A percentile compares a stretch with the other conserved stretches of the same genome.
phyloP scores from a whole-genome alignment of 257 asterid species.

The Misopates orontium region DNA sequence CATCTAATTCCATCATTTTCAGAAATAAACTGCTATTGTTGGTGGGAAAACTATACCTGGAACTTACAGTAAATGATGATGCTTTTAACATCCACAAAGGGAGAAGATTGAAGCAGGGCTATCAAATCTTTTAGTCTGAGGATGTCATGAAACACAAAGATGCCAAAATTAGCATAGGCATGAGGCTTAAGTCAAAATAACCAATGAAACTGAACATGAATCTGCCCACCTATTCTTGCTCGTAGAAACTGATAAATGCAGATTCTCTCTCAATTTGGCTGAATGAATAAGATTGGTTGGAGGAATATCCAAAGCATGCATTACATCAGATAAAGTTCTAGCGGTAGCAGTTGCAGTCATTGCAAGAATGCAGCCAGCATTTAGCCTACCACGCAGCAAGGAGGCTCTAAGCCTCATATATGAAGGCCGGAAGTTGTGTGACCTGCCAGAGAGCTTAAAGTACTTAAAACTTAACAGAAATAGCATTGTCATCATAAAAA shows the following conservation, averaged over 20 bases:
- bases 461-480: constrained; percentile 1
- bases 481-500: not conserved
- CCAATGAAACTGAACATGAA: constrained; percentile 17
- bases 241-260: constrained; percentile 75
- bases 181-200: constrained; percentile 22
- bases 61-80: constrained; percentile 91
- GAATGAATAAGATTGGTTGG: constrained; percentile 63
- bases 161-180: constrained; percentile 15
- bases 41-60: constrained; percentile 55
- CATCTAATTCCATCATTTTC: constrained; percentile 12
- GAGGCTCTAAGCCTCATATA: constrained; percentile 98
- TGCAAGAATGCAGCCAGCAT: constrained; percentile 89
- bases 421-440: constrained; percentile 98
- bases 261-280: constrained; percentile 76
- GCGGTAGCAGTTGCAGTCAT: constrained; percentile 97
- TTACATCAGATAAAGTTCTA: constrained; percentile 66
- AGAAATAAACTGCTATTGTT: constrained; percentile 9
- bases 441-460: constrained; percentile 57
- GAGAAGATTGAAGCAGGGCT: constrained; percentile 68
- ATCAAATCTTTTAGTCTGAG: constrained; percentile 77
- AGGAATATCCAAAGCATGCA: constrained; percentile 85
- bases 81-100: constrained; percentile 72
- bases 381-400: constrained; percentile 58
- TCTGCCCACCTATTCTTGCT: constrained; percentile 61
- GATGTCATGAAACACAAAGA: constrained; percentile 22